These are phyloP conservation scores for Paralagenidium karlingii DNA, from an alignment of 352 stramenopile genomes.

Conservation along the genomic window DNA sequence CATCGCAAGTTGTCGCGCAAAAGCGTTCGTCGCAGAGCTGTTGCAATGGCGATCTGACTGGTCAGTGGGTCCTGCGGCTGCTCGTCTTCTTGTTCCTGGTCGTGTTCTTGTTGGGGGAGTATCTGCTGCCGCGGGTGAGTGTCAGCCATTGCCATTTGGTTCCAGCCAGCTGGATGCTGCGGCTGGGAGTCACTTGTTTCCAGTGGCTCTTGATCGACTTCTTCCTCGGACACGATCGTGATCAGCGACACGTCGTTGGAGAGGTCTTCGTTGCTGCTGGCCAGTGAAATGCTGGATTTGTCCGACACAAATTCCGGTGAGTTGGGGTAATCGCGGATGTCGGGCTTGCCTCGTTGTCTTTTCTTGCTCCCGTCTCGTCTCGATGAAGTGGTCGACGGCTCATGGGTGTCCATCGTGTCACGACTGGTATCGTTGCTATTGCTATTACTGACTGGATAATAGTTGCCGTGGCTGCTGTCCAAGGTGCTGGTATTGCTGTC, in stretches of 20 bases:
- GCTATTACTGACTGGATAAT: too few species aligned
- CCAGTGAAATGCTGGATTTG: too few species aligned
- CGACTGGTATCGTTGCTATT: too few species aligned
- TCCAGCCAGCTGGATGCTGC: not conserved
- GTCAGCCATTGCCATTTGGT: not conserved
- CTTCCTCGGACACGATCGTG: not conserved
- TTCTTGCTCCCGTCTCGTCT: too few species aligned
- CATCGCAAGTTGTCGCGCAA: constrained; percentile 28
- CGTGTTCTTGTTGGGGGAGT: constrained; percentile 1
- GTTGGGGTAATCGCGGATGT: too few species aligned
- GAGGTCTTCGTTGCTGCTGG: not conserved
- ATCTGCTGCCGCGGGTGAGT: constrained; percentile 6
- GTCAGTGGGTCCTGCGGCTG: constrained; percentile 8
- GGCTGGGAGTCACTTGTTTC: not conserved
- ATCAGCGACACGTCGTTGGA: not conserved
- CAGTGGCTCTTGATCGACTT: not conserved
- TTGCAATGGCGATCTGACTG: constrained; percentile 18
- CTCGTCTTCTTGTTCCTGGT: constrained; percentile 10
- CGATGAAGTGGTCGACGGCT: too few species aligned
- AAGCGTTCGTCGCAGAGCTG: constrained; percentile 22
- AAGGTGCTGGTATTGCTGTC: too few species aligned
- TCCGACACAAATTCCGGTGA: too few species aligned
- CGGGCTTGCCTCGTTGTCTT: too few species aligned
- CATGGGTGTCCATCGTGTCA: too few species aligned
- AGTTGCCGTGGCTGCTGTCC: too few species aligned